Conservation (phyloP, 768 basidiomycete species). For the Pulveroboletus sp. region DNA sequence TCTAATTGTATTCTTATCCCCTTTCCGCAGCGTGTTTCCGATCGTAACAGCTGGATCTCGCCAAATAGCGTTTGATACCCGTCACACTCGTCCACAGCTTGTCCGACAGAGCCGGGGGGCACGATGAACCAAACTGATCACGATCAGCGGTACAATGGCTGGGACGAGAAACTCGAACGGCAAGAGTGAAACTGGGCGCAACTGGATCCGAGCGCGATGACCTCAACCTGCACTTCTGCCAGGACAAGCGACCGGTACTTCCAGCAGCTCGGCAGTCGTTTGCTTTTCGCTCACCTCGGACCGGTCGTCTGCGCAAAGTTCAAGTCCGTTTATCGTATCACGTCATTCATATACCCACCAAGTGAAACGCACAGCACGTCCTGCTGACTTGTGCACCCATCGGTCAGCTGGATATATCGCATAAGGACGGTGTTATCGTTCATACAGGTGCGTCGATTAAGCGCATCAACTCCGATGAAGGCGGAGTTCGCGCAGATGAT, state of each 20-base stretch:
- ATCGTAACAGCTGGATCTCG: slow-evolving; percentile 13
- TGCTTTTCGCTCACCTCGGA: slow-evolving; percentile 12
- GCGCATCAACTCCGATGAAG: slow-evolving; percentile 18
- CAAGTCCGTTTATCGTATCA: slow-evolving; percentile 21
- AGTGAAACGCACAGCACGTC: slow-evolving; percentile 13
- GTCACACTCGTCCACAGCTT: not conserved
- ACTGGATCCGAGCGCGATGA: slow-evolving; percentile 10
- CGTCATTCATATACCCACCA: slow-evolving; percentile 26
- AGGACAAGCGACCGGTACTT: slow-evolving; percentile 11
- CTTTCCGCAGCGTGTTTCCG: slow-evolving; percentile 15
- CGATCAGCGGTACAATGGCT: slow-evolving; percentile 11
- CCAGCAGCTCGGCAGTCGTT: slow-evolving; percentile 9
- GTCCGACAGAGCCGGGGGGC: slow-evolving; percentile 10
- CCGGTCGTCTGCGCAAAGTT: slow-evolving; percentile 18
- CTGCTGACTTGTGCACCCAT: slow-evolving; percentile 9
- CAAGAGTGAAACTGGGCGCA: slow-evolving; percentile 8
- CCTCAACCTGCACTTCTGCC: slow-evolving; percentile 3
- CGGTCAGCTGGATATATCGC: slow-evolving; percentile 17
- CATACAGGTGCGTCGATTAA: slow-evolving; percentile 19
- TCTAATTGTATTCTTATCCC: slow-evolving; percentile 24
- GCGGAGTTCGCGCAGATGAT: slow-evolving; percentile 1
- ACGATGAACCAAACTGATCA: slow-evolving; percentile 10
- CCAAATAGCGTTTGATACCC: slow-evolving; percentile 14
- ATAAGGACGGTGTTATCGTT: slow-evolving; percentile 15
- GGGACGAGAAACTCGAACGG: not conserved